phyloP scores from a whole-genome alignment of 2,329 filamentous ascomycete genomes.

The Trichophyton equinum region DNA sequence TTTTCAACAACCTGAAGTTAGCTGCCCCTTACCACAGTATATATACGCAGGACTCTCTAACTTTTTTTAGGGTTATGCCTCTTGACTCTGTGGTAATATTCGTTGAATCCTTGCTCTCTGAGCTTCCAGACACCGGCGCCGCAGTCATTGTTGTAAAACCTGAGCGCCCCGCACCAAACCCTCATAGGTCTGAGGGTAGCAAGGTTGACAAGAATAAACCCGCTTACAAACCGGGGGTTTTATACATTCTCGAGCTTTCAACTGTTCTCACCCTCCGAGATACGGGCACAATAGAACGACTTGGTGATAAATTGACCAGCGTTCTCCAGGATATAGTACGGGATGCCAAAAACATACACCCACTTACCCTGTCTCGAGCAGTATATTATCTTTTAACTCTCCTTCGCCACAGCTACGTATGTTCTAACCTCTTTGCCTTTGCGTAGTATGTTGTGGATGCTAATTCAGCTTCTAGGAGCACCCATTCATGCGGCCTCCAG shows the following conservation, averaged over 20 bases:
- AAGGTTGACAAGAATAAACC: slow-evolving; percentile 45
- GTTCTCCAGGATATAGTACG: slow-evolving; percentile 70
- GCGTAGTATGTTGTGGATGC: neutral
- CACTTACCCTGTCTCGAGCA: slow-evolving; percentile 68
- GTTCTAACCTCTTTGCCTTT: slow-evolving; percentile 22
- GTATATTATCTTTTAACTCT: slow-evolving; percentile 78
- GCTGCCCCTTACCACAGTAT: slow-evolving; percentile 17
- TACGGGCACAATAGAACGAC: slow-evolving; percentile 53
- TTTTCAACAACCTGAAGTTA: slow-evolving; percentile 73
- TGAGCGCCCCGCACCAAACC: slow-evolving; percentile 55
- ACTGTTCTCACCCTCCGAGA: slow-evolving; percentile 71
- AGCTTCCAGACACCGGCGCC: slow-evolving; percentile 72
- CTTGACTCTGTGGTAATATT: slow-evolving; percentile 47
- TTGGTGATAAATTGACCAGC: slow-evolving; percentile 70
- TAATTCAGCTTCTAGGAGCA: slow-evolving; percentile 49
- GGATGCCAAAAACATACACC: slow-evolving; percentile 65
- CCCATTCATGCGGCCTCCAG: slow-evolving; percentile 81
- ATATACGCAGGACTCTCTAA: neutral
- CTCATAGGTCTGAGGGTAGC: slow-evolving; percentile 46
- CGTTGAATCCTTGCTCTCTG: slow-evolving; percentile 60
- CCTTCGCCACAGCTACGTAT: slow-evolving; percentile 71
- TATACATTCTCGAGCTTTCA: slow-evolving; percentile 84
- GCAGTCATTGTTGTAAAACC: slow-evolving; percentile 81
- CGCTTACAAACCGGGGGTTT: slow-evolving; percentile 70
- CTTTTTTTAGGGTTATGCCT: slow-evolving; percentile 25